These are phyloP conservation scores for Geotrichum bryndzae DNA, from an alignment of 1,139 yeast species.

Conservation along the genomic window DNA sequence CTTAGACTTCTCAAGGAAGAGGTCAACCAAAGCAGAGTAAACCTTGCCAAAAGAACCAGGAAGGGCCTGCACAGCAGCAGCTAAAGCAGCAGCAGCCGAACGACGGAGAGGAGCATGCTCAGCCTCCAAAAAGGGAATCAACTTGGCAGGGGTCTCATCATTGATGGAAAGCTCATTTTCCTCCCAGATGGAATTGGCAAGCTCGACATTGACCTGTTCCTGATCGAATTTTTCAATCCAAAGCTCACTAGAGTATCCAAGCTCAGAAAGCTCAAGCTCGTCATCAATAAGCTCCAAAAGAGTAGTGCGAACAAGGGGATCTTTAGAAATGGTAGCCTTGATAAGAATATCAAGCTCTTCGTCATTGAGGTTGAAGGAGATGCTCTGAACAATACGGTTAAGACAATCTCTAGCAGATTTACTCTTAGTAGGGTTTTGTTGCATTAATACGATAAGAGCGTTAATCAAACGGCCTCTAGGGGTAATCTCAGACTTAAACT, in stretches of 20 bases:
- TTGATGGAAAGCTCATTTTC: constrained; percentile 54
- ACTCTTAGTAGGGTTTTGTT: constrained; percentile 64
- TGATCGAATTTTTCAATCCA: constrained; percentile 78
- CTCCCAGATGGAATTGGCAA: constrained; percentile 80
- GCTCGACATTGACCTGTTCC: constrained; percentile 53
- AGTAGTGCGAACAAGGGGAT: constrained; percentile 66
- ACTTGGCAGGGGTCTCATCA: constrained; percentile 36
- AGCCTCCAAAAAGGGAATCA: constrained; percentile 21
- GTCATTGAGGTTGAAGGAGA: constrained; percentile 53
- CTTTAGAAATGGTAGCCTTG: constrained; percentile 54
- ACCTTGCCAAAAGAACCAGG: constrained; percentile 35
- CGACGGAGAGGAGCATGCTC: constrained; percentile 41
- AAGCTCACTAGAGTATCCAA: constrained; percentile 57
- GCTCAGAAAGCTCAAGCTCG: constrained; percentile 68
- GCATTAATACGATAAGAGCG: constrained; percentile 59
- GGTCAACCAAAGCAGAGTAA: constrained; percentile 45
- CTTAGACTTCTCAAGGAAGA: constrained; percentile 54
- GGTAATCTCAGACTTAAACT: constrained; percentile 57
- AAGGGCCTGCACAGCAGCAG: constrained; percentile 42
- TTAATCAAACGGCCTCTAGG: constrained; percentile 63
- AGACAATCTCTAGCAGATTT: constrained; percentile 80
- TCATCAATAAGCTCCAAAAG: constrained; percentile 79
- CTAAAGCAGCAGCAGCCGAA: constrained; percentile 59
- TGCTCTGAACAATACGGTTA: constrained; percentile 64
- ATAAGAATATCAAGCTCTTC: constrained; percentile 58